Conservation (phyloP, 352 stramenopile genomes). For the Globisporangium cederbergense region DNA sequence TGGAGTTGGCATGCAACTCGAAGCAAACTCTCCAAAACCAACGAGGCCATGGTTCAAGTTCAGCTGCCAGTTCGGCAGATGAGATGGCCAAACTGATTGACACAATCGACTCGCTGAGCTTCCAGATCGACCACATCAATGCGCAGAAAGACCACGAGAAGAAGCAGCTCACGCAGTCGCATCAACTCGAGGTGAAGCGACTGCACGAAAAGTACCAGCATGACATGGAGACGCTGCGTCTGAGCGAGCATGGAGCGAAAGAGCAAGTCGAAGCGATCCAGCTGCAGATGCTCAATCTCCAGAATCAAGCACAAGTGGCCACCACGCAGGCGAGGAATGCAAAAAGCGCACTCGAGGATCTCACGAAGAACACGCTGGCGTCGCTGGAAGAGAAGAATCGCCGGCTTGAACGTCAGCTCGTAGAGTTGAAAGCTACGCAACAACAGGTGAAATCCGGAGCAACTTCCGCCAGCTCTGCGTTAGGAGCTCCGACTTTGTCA, state of each 20-base stretch:
- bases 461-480: constrained; percentile 5
- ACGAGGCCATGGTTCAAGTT: background rate
- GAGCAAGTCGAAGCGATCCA: constrained; percentile 45
- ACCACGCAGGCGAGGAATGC: constrained; percentile 48
- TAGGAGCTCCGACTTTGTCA: background rate
- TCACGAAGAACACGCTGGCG: constrained; percentile 44
- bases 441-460: constrained; percentile 16
- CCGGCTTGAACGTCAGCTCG: constrained; percentile 49
- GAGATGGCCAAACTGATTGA: constrained; percentile 63
- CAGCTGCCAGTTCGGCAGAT: constrained; percentile 16
- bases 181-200: constrained; percentile 59
- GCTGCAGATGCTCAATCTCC: constrained; percentile 41
- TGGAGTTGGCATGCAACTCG: constrained; percentile 36
- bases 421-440: constrained; percentile 27
- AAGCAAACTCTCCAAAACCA: constrained; percentile 24
- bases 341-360: constrained; percentile 45
- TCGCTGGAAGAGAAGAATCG: constrained; percentile 66
- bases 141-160: constrained; percentile 33
- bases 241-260: constrained; percentile 61
- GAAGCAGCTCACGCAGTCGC: constrained; percentile 29
- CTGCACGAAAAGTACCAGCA: constrained; percentile 62
- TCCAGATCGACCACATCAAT: constrained; percentile 52
- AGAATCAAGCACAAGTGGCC: constrained; percentile 54
- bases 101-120: constrained; percentile 62
- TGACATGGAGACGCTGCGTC: constrained; percentile 60